Conservation (phyloP, 805 yeast genomes). For the Cyberlindnera misumaiensis region DNA sequence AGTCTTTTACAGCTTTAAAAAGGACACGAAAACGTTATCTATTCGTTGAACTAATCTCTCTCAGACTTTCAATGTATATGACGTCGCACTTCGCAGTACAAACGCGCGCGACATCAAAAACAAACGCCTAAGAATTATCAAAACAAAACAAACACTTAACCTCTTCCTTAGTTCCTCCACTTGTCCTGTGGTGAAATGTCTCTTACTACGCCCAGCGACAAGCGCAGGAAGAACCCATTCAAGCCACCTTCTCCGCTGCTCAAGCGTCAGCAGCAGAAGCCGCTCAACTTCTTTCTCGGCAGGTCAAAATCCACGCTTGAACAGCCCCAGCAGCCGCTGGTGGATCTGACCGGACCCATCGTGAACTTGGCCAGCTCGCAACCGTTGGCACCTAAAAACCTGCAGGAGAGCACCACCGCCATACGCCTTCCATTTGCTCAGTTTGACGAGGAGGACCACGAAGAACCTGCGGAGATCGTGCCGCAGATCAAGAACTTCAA, state of each 20-base stretch:
- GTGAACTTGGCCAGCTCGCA: conserved; percentile 4
- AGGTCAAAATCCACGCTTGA: conserved; percentile 7
- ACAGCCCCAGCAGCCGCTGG: conserved; percentile 7
- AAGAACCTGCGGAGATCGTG: conserved; percentile 1
- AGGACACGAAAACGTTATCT: too few species aligned
- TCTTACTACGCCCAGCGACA: too few species aligned
- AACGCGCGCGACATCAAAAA: too few species aligned
- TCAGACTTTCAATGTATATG: too few species aligned
- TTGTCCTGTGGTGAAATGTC: too few species aligned
- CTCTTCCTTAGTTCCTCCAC: too few species aligned
- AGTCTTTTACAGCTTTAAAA: too few species aligned
- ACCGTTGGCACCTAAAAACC: conserved; percentile 2
- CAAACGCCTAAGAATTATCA: too few species aligned
- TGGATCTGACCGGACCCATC: conserved; percentile 2
- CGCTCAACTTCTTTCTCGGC: conserved; percentile 6
- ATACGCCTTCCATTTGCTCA: too few species aligned
- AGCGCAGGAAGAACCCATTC: conserved; percentile 8
- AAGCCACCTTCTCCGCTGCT: conserved; percentile 17
- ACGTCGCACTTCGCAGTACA: too few species aligned
- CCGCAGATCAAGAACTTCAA: conserved; percentile 8
- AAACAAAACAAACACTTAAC: too few species aligned
- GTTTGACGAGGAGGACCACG: conserved; percentile 3
- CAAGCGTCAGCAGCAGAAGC: conserved; percentile 10
- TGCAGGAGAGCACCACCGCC: conserved; percentile 2
- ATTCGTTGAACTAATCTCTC: too few species aligned